Evolutionary conservation across 805 yeast species (phyloP).

Genomic region (Schizosaccharomyces lindneri): DNA sequence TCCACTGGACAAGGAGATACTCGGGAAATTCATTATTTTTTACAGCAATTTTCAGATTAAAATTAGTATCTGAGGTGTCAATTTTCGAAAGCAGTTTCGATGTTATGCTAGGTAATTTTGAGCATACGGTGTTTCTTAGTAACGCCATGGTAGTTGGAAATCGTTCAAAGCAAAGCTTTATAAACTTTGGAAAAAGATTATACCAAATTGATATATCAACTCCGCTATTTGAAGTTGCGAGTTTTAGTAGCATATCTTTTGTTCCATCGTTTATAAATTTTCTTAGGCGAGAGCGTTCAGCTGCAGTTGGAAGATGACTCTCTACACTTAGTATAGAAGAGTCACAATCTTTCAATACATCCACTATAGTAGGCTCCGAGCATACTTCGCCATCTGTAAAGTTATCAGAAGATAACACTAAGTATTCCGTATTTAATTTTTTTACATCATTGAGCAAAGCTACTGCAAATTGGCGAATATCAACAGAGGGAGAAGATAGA

Average conservation of each 20-base stretch:
- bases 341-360: constrained; percentile 29
- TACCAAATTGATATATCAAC: constrained; percentile 95
- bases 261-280: constrained; percentile 21
- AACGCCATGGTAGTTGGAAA: constrained; percentile 89
- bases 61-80: not conserved
- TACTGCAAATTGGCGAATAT: constrained; percentile 49
- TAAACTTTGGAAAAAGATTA: constrained; percentile 51
- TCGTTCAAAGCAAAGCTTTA: constrained; percentile 43
- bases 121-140: constrained; percentile 75
- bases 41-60: constrained; percentile 8
- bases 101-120: constrained; percentile 30
- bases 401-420: not conserved
- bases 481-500: constrained; percentile 63
- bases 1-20: constrained; percentile 62
- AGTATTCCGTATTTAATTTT: constrained; percentile 53
- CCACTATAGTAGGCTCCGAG: constrained; percentile 22
- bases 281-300: constrained; percentile 50
- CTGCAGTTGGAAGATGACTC: constrained; percentile 20
- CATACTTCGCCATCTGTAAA: not conserved
- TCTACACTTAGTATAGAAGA: not conserved
- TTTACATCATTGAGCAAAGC: constrained; percentile 52
- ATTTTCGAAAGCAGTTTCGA: not conserved
- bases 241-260: constrained; percentile 39
- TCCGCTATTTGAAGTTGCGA: constrained; percentile 82
- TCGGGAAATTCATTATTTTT: constrained; percentile 32